Conservation (phyloP, 2,329 filamentous ascomycete genomes). For the Diaporthe ampelina region DNA sequence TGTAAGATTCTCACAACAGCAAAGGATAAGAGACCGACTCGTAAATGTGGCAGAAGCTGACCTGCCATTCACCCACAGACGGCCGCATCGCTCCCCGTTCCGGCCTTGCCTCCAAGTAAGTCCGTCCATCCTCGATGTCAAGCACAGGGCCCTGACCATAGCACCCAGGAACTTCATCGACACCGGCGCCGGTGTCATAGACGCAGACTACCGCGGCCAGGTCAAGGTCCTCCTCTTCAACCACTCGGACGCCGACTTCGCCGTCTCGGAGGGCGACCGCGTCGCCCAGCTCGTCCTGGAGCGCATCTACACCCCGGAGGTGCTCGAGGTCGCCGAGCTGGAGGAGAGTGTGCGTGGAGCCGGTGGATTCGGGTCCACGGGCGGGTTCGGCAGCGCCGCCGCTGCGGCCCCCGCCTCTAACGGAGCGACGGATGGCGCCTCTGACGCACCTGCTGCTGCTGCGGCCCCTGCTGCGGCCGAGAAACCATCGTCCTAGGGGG, state of each 20-base stretch:
- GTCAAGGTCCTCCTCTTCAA: constrained; percentile 98
- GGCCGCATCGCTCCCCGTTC: constrained; percentile 91
- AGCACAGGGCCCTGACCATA: neutral
- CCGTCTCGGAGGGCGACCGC: constrained; percentile 86
- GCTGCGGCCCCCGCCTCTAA: constrained; percentile 11
- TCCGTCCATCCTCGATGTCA: neutral
- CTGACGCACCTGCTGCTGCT: constrained; percentile 4
- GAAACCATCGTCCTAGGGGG: constrained; percentile 41
- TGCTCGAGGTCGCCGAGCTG: constrained; percentile 88
- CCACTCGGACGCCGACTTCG: constrained; percentile 85
- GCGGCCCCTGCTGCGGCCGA: constrained; percentile 20
- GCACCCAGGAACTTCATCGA: constrained; percentile 84
- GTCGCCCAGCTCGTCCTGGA: constrained; percentile 95
- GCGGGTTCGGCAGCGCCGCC: constrained; percentile 51
- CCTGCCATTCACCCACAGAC: constrained; percentile 64
- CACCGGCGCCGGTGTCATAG: constrained; percentile 95
- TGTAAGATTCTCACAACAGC: constrained; percentile 68
- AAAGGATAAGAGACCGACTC: neutral
- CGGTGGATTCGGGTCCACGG: constrained; percentile 93
- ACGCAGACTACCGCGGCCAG: constrained; percentile 95
- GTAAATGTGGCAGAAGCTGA: neutral
- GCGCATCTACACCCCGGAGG: constrained; percentile 92
- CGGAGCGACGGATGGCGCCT: constrained; percentile 13
- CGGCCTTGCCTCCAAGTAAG: constrained; percentile 83
- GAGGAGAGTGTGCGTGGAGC: constrained; percentile 92